These are phyloP conservation scores for Diddensiella caesifluorescens DNA, from an alignment of 805 yeast species.

Conservation along the genomic window DNA sequence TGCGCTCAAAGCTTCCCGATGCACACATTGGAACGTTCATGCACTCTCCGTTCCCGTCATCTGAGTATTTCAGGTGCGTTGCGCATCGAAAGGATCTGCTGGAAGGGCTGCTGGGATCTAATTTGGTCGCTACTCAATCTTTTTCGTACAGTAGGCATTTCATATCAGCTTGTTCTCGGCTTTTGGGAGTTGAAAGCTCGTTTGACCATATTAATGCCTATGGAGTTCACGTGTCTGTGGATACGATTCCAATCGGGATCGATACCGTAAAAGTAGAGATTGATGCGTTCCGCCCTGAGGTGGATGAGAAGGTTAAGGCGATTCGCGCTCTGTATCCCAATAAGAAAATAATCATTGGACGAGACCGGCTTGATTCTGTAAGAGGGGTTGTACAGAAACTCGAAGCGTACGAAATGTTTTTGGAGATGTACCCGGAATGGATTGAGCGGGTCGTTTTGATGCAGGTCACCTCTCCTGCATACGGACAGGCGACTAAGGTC, in stretches of 20 bases:
- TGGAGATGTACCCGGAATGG: constrained; percentile 92
- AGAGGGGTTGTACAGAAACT: constrained; percentile 92
- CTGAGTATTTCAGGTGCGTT: constrained; percentile 86
- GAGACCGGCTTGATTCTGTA: constrained; percentile 87
- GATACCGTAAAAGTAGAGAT: constrained; percentile 64
- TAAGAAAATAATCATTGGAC: constrained; percentile 76
- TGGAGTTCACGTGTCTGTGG: constrained; percentile 71
- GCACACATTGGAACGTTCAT: constrained; percentile 72
- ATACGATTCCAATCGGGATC: constrained; percentile 83
- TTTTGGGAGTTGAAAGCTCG: constrained; percentile 67
- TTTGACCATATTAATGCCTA: constrained; percentile 53
- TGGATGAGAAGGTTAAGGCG: constrained; percentile 44
- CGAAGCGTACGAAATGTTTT: constrained; percentile 82
- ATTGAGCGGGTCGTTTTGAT: constrained; percentile 77
- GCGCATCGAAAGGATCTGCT: constrained; percentile 76
- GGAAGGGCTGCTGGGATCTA: constrained; percentile 89
- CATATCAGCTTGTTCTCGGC: constrained; percentile 80
- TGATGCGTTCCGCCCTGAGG: constrained; percentile 33
- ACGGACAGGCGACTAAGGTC: constrained; percentile 50
- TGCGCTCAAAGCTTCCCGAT: constrained; percentile 70
- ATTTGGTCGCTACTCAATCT: constrained; percentile 80
- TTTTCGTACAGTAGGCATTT: constrained; percentile 86
- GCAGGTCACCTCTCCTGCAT: constrained; percentile 85
- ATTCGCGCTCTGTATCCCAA: constrained; percentile 44
- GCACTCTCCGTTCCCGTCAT: constrained; percentile 92